Evolutionary conservation across 1,139 yeast species (phyloP).

Genomic region (Yamadazyma spencermartinsiae): DNA sequence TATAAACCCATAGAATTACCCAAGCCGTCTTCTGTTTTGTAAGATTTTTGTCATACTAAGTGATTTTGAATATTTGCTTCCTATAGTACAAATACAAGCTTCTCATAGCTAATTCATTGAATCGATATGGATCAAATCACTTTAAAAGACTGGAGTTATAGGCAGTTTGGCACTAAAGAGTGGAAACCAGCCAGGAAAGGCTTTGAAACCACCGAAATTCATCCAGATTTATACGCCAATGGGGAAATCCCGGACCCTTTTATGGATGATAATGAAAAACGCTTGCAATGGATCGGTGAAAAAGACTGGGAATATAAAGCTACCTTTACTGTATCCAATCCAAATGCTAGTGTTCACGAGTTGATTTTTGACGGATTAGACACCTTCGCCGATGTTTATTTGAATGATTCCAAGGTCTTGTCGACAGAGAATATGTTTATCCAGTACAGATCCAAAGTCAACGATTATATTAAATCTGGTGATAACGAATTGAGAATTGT

Average conservation of each 20-base stretch:
- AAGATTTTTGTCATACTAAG: not conserved
- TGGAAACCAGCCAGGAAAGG: conserved; percentile 14
- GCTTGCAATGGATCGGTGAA: conserved; percentile 50
- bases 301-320: conserved; percentile 40
- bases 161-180: conserved; percentile 9
- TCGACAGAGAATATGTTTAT: conserved; percentile 41
- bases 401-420: conserved; percentile 34
- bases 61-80: too few species aligned
- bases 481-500: conserved; percentile 20
- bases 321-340: conserved; percentile 14
- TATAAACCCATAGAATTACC: not conserved
- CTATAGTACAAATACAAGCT: too few species aligned
- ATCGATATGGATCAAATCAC: conserved; percentile 2
- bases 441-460: conserved; percentile 19
- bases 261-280: conserved; percentile 36
- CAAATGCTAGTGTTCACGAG: conserved; percentile 18
- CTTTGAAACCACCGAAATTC: conserved; percentile 27
- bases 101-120: not conserved
- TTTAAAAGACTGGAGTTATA: conserved; percentile 13
- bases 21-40: not conserved
- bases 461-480: conserved; percentile 9
- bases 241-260: conserved; percentile 46
- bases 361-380: conserved; percentile 46
- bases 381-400: conserved; percentile 39
- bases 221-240: conserved; percentile 37